phyloP scores from a whole-genome alignment of 2,329 filamentous ascomycete genomes.

The Calonectria pauciramosa region DNA sequence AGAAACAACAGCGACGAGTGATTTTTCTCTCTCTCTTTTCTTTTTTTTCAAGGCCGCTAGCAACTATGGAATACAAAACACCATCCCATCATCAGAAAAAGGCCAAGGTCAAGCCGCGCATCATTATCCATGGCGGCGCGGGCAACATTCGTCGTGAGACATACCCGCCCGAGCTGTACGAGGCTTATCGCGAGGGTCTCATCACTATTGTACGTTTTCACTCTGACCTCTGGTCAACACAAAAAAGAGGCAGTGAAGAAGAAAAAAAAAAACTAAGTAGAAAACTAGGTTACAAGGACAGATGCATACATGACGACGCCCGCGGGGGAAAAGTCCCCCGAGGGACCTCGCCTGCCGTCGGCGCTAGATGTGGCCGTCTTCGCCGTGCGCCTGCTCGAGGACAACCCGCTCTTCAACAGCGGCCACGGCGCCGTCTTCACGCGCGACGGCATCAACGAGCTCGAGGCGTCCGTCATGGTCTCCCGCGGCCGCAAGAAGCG shows the following conservation, averaged over 20 bases:
- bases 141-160: constrained; percentile 75
- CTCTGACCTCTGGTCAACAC: neutral
- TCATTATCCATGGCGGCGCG: constrained; percentile 81
- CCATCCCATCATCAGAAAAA: constrained; percentile 29
- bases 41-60: neutral
- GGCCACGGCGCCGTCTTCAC: constrained; percentile 91
- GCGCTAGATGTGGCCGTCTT: constrained; percentile 82
- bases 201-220: constrained; percentile 66
- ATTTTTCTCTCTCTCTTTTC: neutral
- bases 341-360: constrained; percentile 53
- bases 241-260: too few species aligned
- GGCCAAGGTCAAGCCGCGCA: constrained; percentile 64
- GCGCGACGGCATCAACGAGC: constrained; percentile 83
- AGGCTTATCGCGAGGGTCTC: constrained; percentile 71
- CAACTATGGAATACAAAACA: constrained; percentile 58
- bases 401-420: constrained; percentile 87
- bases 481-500: constrained; percentile 80
- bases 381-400: constrained; percentile 82
- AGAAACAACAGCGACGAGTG: neutral
- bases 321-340: constrained; percentile 24
- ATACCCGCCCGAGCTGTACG: constrained; percentile 70
- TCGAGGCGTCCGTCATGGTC: constrained; percentile 91
- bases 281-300: constrained; percentile 58
- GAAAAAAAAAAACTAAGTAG: neutral
- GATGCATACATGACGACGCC: constrained; percentile 61